A percentile compares a stretch with the other conserved stretches of the same genome.
These are phyloP conservation scores for Fimicolochytrium jonesii DNA, from an alignment of 192 early-diverging fungal species.

Conservation along the genomic window DNA sequence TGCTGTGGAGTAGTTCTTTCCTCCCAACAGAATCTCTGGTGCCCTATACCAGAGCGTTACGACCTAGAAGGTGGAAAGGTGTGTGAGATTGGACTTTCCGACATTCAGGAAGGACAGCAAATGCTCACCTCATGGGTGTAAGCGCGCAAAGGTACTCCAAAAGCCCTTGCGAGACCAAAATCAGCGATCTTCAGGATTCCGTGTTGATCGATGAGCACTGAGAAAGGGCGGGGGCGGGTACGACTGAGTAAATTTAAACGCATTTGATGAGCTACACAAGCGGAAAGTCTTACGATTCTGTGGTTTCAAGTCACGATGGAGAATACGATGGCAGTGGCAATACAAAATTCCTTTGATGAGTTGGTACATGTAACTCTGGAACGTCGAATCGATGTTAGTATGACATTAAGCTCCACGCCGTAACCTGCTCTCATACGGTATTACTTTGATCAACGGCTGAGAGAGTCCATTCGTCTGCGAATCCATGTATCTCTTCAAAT, in stretches of 20 bases:
- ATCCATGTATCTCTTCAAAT: conserved; percentile 85
- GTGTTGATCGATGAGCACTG: conserved; percentile 80
- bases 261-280: no score
- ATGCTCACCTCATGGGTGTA: conserved; percentile 91
- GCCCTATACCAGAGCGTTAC: conserved; percentile 94
- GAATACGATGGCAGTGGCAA: conserved; percentile 88
- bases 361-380: conserved; percentile 88
- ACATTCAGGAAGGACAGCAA: no score
- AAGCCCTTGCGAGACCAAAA: conserved; percentile 91
- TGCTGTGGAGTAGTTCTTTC: conserved; percentile 81
- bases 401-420: no score
- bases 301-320: conserved; percentile 98
- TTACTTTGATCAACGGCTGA: conserved; percentile 59
- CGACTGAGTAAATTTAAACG: no score
- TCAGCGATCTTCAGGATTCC: conserved; percentile 91
- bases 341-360: conserved; percentile 80
- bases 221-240: no score
- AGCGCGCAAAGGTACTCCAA: conserved; percentile 83
- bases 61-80: conserved; percentile 52
- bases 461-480: conserved; percentile 42
- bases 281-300: conserved; percentile 80
- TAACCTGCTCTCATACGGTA: no score
- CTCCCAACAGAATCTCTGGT: conserved; percentile 92
- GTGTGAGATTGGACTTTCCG: no score
- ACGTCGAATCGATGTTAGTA: not conserved